Percentiles rank a stretch among this genome's conserved stretches.
phyloP scores from a whole-genome alignment of 2,329 filamentous ascomycete genomes.

The Didymella glomerata region DNA sequence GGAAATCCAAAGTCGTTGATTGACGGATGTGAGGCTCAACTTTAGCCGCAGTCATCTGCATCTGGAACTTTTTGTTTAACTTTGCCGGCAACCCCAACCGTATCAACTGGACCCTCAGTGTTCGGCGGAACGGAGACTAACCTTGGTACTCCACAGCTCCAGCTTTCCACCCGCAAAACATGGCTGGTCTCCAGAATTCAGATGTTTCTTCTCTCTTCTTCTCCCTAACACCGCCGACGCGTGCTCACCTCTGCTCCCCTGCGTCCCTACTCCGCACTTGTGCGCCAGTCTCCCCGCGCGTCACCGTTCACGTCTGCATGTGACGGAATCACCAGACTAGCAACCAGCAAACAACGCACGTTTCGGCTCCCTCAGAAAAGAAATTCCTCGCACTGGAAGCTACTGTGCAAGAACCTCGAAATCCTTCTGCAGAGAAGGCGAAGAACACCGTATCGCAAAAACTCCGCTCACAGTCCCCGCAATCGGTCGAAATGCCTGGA shows the following conservation, averaged over 20 bases:
- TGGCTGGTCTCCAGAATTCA: constrained; percentile 25
- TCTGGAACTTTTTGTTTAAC: constrained; percentile 18
- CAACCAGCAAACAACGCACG: constrained; percentile 9
- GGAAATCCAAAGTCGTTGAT: constrained; percentile 16
- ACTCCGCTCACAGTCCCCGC: background rate
- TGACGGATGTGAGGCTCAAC: constrained; percentile 21
- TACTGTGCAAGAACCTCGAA: background rate
- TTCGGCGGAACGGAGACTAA: constrained; percentile 23
- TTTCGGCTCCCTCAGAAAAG: background rate
- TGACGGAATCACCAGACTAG: constrained; percentile 35
- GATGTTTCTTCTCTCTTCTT: constrained; percentile 16
- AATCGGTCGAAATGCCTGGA: constrained; percentile 54
- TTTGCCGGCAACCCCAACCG: constrained; percentile 19
- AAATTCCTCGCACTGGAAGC: background rate
- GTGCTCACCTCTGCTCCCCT: background rate
- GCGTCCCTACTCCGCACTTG: constrained; percentile 20
- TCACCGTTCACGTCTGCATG: constrained; percentile 38
- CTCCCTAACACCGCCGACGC: constrained; percentile 7
- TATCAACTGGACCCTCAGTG: constrained; percentile 18
- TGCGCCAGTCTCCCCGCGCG: constrained; percentile 22
- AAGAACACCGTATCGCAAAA: background rate
- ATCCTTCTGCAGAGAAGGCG: background rate
- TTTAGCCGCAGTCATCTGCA: constrained; percentile 17
- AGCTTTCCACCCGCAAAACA: constrained; percentile 28
- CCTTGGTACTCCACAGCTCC: constrained; percentile 27